phyloP scores from a whole-genome alignment of 1,139 yeast genomes.

The Williopsis jadinii region DNA sequence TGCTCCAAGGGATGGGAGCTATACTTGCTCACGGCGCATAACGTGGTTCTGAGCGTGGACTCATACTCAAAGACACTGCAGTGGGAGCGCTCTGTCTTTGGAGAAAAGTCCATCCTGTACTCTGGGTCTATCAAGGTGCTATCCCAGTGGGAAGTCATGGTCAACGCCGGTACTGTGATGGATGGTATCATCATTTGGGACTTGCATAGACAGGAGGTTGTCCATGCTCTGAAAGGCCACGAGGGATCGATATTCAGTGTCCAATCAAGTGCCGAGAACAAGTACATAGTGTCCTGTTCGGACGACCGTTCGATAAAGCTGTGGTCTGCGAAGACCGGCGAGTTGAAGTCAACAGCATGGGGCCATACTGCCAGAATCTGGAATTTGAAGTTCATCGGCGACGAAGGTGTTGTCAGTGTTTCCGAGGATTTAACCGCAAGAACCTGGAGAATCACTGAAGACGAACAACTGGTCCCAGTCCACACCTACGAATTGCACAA shows the following conservation, averaged over 20 bases:
- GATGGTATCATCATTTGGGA: conserved; percentile 83
- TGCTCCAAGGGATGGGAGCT: conserved; percentile 30
- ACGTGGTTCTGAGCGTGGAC: conserved; percentile 50
- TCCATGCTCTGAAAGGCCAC: conserved; percentile 61
- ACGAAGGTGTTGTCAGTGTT: conserved; percentile 45
- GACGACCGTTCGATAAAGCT: conserved; percentile 86
- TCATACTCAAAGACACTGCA: conserved; percentile 27
- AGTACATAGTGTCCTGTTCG: conserved; percentile 69
- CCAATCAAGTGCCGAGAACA: conserved; percentile 49
- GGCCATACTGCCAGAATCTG: conserved; percentile 95
- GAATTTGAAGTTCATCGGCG: conserved; percentile 55
- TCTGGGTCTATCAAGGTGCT: conserved; percentile 67
- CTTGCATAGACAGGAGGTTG: conserved; percentile 34
- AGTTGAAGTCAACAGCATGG: conserved; percentile 76
- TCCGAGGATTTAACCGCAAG: conserved; percentile 93
- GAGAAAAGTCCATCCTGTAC: conserved; percentile 77
- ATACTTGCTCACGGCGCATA: conserved; percentile 73
- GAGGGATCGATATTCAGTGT: conserved; percentile 91
- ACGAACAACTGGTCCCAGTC: conserved; percentile 32
- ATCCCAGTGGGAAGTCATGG: conserved; percentile 35
- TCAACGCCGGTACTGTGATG: conserved; percentile 92
- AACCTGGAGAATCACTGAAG: conserved; percentile 48
- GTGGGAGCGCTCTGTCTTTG: conserved; percentile 40
- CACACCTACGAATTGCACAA: conserved; percentile 59
- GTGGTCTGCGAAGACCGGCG: conserved; percentile 56